Evolutionary conservation across 371 early-diverging fungal species (phyloP).

Genomic region (Smittium culicis): DNA sequence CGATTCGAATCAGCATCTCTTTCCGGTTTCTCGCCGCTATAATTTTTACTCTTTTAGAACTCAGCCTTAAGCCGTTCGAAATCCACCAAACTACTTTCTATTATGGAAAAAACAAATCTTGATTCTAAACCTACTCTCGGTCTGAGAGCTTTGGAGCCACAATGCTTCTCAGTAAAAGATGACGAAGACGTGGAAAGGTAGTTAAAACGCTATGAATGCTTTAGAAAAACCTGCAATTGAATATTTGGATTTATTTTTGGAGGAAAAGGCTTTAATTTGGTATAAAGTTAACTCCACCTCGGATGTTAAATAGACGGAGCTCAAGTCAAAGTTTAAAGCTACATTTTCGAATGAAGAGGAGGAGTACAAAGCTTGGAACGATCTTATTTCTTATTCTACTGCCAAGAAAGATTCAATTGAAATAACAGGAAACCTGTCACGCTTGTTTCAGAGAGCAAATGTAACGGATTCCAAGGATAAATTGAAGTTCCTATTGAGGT

Average conservation of each 20-base stretch:
- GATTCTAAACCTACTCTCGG: background rate
- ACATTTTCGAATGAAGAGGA: constrained; percentile 3
- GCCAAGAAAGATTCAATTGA: background rate
- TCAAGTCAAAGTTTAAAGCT: background rate
- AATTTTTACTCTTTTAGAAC: background rate
- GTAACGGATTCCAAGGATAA: background rate
- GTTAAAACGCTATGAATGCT: background rate
- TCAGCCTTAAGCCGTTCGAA: too few species aligned
- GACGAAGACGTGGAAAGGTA: background rate
- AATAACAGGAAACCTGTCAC: background rate
- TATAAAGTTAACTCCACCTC: background rate
- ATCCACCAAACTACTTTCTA: too few species aligned
- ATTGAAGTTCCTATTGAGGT: background rate
- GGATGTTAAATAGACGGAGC: background rate
- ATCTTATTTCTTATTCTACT: constrained; percentile 1
- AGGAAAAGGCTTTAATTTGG: constrained; percentile 3
- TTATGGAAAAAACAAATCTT: too few species aligned
- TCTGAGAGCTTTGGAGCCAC: background rate
- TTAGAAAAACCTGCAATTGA: constrained; percentile 3
- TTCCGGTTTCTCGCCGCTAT: background rate
- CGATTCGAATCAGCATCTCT: background rate
- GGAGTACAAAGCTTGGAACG: constrained; percentile 1
- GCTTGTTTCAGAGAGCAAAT: background rate
- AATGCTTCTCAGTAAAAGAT: background rate
- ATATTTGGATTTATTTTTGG: constrained; percentile 4